phyloP scores from a whole-genome alignment of 345 rosid species.

The Salix exigua region DNA sequence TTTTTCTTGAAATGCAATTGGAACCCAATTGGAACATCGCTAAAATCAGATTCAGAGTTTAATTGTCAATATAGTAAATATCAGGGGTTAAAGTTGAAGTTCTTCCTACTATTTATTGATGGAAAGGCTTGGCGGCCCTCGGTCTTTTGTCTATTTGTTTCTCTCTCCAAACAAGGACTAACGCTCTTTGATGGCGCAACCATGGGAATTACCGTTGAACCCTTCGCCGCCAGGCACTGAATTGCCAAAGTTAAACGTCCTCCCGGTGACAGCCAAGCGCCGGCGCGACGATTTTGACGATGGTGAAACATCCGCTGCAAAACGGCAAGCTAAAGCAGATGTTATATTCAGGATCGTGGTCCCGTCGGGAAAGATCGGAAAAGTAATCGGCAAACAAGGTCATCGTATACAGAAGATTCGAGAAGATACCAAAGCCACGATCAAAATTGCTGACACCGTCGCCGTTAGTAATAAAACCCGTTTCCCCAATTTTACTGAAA shows the following conservation, averaged over 20 bases:
- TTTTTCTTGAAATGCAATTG: too few relatives aligned
- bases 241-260: background rate
- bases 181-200: conserved; percentile 19
- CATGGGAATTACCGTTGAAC: conserved; percentile 18
- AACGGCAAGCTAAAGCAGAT: conserved; percentile 44
- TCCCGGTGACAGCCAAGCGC: conserved; percentile 29
- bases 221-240: conserved; percentile 9
- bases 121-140: too few relatives aligned
- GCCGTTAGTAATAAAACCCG: conserved; percentile 27
- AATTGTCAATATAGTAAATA: too few relatives aligned
- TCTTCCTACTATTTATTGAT: too few relatives aligned
- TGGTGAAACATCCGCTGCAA: conserved; percentile 23
- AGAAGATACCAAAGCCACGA: conserved; percentile 63
- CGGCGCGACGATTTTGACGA: conserved; percentile 39
- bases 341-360: conserved; percentile 54
- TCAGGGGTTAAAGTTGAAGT: too few relatives aligned
- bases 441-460: conserved; percentile 62
- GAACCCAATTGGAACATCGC: too few relatives aligned
- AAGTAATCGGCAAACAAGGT: conserved; percentile 63
- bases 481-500: background rate
- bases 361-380: conserved; percentile 65
- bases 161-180: background rate
- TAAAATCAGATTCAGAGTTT: too few relatives aligned
- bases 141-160: background rate
- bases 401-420: conserved; percentile 64